Base-by-base conservation (phyloP, 2,329 filamentous ascomycete genomes). In the Elsinoe fawcettii region DNA sequence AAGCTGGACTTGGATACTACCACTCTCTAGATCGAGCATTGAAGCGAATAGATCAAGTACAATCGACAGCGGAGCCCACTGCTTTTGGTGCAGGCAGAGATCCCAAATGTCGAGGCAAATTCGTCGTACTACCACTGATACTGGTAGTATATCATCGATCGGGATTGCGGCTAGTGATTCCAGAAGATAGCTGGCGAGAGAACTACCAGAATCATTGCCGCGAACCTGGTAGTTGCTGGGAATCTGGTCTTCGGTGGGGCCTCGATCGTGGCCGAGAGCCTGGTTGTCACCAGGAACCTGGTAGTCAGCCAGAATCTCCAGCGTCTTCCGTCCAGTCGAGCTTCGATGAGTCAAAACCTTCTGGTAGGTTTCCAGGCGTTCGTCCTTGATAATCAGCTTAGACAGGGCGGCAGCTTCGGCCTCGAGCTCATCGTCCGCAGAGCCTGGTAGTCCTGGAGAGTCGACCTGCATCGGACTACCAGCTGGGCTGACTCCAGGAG, bases 31-130 rank as follows among this genome's bases (percentile, higher is more conserved):
- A 46, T 82, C 78, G 3, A 90, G 71, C 0, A 84, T 80, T 60
- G 86, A 85, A 11, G 79, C 75, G 11, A 90, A 66, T 32, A 88
- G 74, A 20, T 85, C 80, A 20, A 87, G 73, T 2, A 92, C 73
- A 36, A 88, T 75, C 60, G 80, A 80, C 39, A 90, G 75, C 0
- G 87, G 85, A 9, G 75, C 73, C 65, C 83, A 82, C 70, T 82
- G 74, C 62, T 76, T 75, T 63, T 91, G 86, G 9, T 79, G 74
- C 5, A 85, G 71, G 66, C 87, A 90, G 18, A 77, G 78, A 14
- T 77, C 76, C 87, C 88, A 92, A 12, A 92, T 69, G 14, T 78
- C 75, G 51, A 88, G 77, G 18, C 90, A 70, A 27, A 83, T 73
- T 51, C 81, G 75, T 53, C 82, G 83, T 61, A 90, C 84, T 59